phyloP scores from a whole-genome alignment of 257 asterid species.

The Ligustrum vulgare region DNA sequence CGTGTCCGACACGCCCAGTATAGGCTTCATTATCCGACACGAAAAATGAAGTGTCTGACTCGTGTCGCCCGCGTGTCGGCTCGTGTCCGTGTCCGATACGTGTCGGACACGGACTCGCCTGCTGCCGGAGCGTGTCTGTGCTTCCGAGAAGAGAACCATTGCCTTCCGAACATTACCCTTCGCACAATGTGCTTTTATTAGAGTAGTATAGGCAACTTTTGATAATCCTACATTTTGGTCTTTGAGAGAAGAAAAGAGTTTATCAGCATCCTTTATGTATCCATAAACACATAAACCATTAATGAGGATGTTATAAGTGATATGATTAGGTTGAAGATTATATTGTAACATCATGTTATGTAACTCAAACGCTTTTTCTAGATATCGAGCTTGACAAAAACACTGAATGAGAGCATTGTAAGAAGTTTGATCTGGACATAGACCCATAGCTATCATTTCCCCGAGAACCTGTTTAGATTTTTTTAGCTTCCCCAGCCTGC shows the following conservation, averaged over 20 bases:
- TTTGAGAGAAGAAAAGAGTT: constrained; percentile 42
- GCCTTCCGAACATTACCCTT: constrained; percentile 68
- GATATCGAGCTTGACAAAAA: constrained; percentile 52
- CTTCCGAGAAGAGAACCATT: too few relatives aligned
- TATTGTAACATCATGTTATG: constrained; percentile 47
- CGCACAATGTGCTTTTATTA: constrained; percentile 76
- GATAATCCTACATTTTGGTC: constrained; percentile 41
- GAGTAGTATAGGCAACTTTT: constrained; percentile 65
- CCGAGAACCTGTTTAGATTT: constrained; percentile 44
- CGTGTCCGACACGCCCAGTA: too few relatives aligned
- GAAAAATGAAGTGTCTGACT: too few relatives aligned
- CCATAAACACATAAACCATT: constrained; percentile 61
- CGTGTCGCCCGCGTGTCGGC: too few relatives aligned
- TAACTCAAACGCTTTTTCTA: constrained; percentile 43
- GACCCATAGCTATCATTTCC: constrained; percentile 50
- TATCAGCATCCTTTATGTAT: constrained; percentile 54
- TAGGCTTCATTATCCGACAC: too few relatives aligned
- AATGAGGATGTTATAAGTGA: constrained; percentile 64
- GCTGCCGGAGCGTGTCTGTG: too few relatives aligned
- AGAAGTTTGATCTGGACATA: constrained; percentile 55
- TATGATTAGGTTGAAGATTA: constrained; percentile 48
- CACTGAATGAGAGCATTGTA: constrained; percentile 61
- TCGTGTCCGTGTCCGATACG: too few relatives aligned
- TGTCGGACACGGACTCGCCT: too few relatives aligned
- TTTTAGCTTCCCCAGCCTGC: constrained; percentile 53